Evolutionary conservation across 305 asterid species (phyloP), one percentile per base, ranked within the genome.

Genomic region (Plantago lanceolata): DNA sequence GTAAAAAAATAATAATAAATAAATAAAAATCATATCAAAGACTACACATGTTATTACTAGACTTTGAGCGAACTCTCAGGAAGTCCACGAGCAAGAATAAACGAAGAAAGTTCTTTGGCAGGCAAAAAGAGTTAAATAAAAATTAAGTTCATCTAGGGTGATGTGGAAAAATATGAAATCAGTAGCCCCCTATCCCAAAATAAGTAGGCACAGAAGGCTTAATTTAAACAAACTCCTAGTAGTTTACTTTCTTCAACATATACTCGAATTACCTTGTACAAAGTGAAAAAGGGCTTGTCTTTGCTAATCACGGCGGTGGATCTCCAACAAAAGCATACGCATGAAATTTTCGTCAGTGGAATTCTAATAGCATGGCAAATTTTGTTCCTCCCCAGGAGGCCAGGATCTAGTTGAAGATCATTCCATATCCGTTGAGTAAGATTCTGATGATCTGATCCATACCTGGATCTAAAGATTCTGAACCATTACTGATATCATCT

Each of bases 351-450:
- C 96, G 69, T 79, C 77, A 2, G 87, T 74, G 5, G 96, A 89
- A 69, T 81, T 92, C 67, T 87, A 93, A 65, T 80, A 93, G 86
- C 93, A 86, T 5, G 82, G 63, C 79, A 92, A 70, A 64, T 72
- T 84, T 67, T 71, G 84, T 70, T 81, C 92, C 62, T 73, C 78
- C 61, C 28, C 3, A n/a, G n/a, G n/a, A n/a, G n/a, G n/a, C 71
- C 24, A 37, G 85, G 44, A 71, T 76, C 74, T 76, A 77, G 58
- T 62, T 75, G 79, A 53, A 73, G 59, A 68, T 77, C 76, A 56
- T 79, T 79, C 84, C 85, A 82, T 37, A 49, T 76, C 78, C 67
- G 62, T 19, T 79, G 78, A 31, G 70, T 53, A 56, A 74, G 64
- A 68, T 67, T 73, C 21, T 68, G 74, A 75, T 72, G 66, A 66